phyloP scores from a whole-genome alignment of 2,329 filamentous ascomycete genomes.

The Fusarium paranaense region DNA sequence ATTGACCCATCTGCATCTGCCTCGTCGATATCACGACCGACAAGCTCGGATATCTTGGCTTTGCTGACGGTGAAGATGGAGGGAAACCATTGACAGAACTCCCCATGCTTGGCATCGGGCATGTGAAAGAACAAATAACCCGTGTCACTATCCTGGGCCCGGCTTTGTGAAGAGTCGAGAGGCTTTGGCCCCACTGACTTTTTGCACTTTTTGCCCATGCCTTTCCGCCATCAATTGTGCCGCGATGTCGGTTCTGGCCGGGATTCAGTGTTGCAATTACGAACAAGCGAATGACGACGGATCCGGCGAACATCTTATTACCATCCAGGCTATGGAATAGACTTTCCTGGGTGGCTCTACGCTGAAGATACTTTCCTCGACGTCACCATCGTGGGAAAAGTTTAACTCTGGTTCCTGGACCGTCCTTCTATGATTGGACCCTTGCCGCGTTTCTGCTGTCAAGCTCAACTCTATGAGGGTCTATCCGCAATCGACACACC shows the following conservation, averaged over 20 bases:
- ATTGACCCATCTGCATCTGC: constrained; percentile 29
- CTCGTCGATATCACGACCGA: constrained; percentile 39
- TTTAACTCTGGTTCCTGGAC: constrained; percentile 12
- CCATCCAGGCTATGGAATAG: background rate
- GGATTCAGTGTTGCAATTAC: background rate
- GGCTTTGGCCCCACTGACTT: constrained; percentile 14
- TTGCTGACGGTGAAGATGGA: constrained; percentile 45
- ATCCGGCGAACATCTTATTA: constrained; percentile 5
- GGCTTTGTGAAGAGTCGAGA: constrained; percentile 1
- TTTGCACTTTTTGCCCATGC: constrained; percentile 7
- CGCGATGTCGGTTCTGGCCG: background rate
- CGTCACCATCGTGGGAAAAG: background rate
- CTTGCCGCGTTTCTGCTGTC: constrained; percentile 6
- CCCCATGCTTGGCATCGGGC: constrained; percentile 45
- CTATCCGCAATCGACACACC: background rate
- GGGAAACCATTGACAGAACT: constrained; percentile 52
- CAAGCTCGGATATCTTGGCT: constrained; percentile 42
- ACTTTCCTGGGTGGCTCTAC: background rate
- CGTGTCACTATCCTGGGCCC: constrained; percentile 18
- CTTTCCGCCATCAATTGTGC: constrained; percentile 4
- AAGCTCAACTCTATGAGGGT: constrained; percentile 14
- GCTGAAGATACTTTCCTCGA: background rate
- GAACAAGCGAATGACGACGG: constrained; percentile 21
- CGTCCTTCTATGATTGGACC: background rate
- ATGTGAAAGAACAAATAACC: constrained; percentile 48